Evolutionary conservation across 139 green algal genomes (phyloP), one percentile per base, ranked within the genome.

Genomic region (Picochlorum sp.): DNA sequence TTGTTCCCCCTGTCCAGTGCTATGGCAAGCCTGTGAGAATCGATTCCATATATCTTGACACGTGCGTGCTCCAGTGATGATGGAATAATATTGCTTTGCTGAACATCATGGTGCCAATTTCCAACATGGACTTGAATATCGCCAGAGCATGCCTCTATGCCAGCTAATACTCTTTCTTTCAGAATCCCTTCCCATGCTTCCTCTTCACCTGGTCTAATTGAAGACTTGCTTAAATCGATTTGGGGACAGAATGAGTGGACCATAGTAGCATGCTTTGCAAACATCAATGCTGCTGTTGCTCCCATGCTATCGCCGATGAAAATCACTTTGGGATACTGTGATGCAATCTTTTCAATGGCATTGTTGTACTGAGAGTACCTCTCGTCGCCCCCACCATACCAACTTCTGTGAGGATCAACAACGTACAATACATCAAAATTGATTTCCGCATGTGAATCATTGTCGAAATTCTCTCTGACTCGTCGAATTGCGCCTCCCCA

Each of bases 301-400:
- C 92, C 92, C 92, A 98, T 98, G 38, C 70, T 87, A 78, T 98
- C 92, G 0, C 92, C 92, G 69, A 95, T 80, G 38, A 98, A 24
- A 30, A 95, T 82, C 2, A 95, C 88, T 3, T 74, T 65, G 24
- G 64, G 44, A 72, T 96, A 96, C 2, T 49, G 61, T 18, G 34
- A 47, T 9, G 70, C 73, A 20, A 76, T 74, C n/a, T 50, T 26
- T 37, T 16, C 9, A 66, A 91, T 62, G 0, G 66, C 62, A 3
- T 52, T 38, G 9, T 37, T 38, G 52, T 82, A 89, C n/a, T 75
- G 24, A 18, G 81, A 75, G 2, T 37, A 62, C 1, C 45, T 57
- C 16, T 82, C 62, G 20, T 83, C 71, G 3, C 78, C 79, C 28
- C 79, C 81, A 50, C 67, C 38, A 58, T 94, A 95, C 88, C 88